Evolutionary conservation across 306 rosid species (phyloP).

Genomic region (Carpinus fangiana): DNA sequence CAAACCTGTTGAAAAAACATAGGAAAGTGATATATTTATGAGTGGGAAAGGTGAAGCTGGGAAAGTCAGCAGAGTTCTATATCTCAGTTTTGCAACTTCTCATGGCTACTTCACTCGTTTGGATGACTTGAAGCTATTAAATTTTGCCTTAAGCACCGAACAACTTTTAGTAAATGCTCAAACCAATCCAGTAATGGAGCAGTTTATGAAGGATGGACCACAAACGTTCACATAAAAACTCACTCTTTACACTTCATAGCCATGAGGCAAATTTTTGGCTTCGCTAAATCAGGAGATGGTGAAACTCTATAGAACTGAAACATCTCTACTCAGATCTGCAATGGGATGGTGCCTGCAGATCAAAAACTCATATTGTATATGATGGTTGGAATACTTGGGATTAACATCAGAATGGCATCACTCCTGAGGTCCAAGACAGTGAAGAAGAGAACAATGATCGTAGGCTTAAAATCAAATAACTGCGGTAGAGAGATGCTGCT

Average conservation of each 20-base stretch:
- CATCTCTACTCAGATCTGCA: background rate
- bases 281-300: background rate
- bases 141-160: slow-evolving; percentile 9
- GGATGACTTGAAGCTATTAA: background rate
- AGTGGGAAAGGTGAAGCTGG: background rate
- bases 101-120: background rate
- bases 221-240: no score
- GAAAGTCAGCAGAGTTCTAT: background rate
- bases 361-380: background rate
- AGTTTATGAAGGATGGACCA: background rate
- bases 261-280: background rate
- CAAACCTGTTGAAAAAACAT: no score
- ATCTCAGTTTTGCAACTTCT: background rate
- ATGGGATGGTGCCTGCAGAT: background rate
- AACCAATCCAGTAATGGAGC: slow-evolving; percentile 5
- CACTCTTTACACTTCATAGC: no score
- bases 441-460: slow-evolving; percentile 33
- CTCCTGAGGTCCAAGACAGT: slow-evolving; percentile 27
- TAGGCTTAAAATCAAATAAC: slow-evolving; percentile 30
- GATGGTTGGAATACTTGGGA: slow-evolving; percentile 17
- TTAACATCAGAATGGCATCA: slow-evolving; percentile 29
- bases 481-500: slow-evolving; percentile 47
- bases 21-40: no score
- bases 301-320: background rate
- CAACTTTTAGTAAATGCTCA: slow-evolving; percentile 16